A percentile compares a stretch with the other conserved stretches of the same genome.
phyloP scores from a whole-genome alignment of 495 filamentous ascomycete species.

The Talaromyces wortmannii region DNA sequence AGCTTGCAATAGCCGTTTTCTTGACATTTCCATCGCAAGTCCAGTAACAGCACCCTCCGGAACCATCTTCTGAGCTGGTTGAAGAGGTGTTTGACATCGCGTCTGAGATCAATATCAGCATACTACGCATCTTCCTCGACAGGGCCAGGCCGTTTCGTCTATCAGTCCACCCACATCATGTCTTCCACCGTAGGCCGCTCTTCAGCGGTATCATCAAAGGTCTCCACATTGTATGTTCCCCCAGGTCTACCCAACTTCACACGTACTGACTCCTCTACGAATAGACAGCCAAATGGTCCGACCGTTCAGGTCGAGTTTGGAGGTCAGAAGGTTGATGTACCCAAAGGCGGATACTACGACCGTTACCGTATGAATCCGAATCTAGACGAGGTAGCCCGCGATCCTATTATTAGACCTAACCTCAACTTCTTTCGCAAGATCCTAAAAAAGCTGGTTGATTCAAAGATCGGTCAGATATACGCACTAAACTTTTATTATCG shows the following conservation, averaged over 20 bases:
- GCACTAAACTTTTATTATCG: conserved; percentile 4
- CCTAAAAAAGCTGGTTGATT: conserved; percentile 7
- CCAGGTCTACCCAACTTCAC: not conserved
- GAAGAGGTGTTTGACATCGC: not conserved
- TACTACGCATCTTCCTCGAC: not conserved
- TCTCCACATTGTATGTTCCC: not conserved
- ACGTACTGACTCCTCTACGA: not conserved
- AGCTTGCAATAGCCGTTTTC: not conserved
- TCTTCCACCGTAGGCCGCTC: not conserved
- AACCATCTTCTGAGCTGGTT: not conserved
- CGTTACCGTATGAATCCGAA: conserved; percentile 11
- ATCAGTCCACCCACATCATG: not conserved
- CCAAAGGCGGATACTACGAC: conserved; percentile 9
- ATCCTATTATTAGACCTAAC: conserved; percentile 2
- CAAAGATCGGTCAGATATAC: conserved; percentile 8
- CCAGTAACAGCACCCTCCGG: not conserved
- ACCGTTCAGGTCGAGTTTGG: conserved; percentile 8
- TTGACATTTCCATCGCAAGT: not conserved
- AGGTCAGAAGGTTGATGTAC: conserved; percentile 9
- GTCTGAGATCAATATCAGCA: not conserved
- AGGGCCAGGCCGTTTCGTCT: not conserved
- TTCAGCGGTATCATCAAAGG: not conserved
- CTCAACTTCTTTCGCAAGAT: conserved; percentile 5
- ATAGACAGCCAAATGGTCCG: not conserved
- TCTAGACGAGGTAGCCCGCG: conserved; percentile 7